Evolutionary conservation across 2,329 filamentous ascomycete genomes (phyloP).

Genomic region (Cephalotrichum gorgonifer): DNA sequence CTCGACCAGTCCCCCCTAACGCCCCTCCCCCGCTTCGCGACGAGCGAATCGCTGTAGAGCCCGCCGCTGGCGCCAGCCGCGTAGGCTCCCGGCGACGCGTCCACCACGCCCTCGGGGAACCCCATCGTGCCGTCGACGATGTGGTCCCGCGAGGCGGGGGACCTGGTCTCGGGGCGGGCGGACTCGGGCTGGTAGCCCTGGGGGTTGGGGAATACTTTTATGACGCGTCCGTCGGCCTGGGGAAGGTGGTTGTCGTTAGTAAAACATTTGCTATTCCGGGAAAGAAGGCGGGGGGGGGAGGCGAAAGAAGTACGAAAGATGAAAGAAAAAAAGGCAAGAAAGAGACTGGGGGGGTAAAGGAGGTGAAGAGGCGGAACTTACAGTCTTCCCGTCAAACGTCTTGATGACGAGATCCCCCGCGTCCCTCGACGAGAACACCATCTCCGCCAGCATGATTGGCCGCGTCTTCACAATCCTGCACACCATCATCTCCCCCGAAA

Average conservation of each 20-base stretch:
- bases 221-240: slow-evolving; percentile 62
- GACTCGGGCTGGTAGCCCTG: slow-evolving; percentile 24
- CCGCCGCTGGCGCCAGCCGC: slow-evolving; percentile 12
- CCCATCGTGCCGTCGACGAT: slow-evolving; percentile 44
- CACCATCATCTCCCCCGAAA: slow-evolving; percentile 58
- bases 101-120: slow-evolving; percentile 30
- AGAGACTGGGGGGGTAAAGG: too few relatives aligned
- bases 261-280: neutral
- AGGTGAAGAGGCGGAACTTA: slow-evolving; percentile 36
- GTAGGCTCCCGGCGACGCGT: neutral
- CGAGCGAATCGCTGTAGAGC: slow-evolving; percentile 43
- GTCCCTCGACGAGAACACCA: slow-evolving; percentile 61
- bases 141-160: slow-evolving; percentile 22
- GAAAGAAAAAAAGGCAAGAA: neutral
- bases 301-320: too few relatives aligned
- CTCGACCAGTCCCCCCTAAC: neutral
- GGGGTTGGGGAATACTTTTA: slow-evolving; percentile 63
- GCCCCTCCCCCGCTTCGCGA: slow-evolving; percentile 14
- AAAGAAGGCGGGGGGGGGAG: neutral
- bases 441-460: slow-evolving; percentile 68
- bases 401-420: slow-evolving; percentile 65
- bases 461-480: slow-evolving; percentile 58
- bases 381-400: slow-evolving; percentile 70
- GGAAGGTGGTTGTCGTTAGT: neutral
- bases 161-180: slow-evolving; percentile 13